phyloP scores from a whole-genome alignment of 1,284 basidiomycete genomes.

The Cryptococcus amylolentus region DNA sequence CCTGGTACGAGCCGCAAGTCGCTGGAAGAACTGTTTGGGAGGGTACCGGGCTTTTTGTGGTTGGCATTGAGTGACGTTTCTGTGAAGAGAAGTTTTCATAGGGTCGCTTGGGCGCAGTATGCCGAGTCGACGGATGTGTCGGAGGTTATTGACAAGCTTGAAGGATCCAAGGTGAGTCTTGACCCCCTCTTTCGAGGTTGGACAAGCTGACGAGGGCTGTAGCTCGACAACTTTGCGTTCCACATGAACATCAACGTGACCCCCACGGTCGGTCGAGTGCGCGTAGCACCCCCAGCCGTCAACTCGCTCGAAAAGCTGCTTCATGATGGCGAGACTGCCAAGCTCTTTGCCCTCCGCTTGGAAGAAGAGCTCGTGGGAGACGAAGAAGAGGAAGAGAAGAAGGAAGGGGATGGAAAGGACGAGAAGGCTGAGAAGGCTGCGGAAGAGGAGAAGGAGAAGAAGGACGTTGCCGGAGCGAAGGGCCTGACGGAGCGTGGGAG shows the following conservation, averaged over 20 bases:
- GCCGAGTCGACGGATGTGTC: constrained; percentile 75
- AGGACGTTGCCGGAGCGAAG: constrained; percentile 8
- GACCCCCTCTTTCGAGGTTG: neutral
- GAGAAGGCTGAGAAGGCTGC: neutral
- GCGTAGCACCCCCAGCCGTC: constrained; percentile 74
- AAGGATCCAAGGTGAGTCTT: constrained; percentile 72
- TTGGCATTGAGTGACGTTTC: constrained; percentile 84
- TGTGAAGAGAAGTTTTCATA: constrained; percentile 83
- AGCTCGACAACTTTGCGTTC: constrained; percentile 91
- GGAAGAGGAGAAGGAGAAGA: constrained; percentile 5
- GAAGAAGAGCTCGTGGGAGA: constrained; percentile 61
- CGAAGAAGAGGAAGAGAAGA: constrained; percentile 38
- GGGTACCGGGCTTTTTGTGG: constrained; percentile 56
- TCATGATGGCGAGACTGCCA: constrained; percentile 72
- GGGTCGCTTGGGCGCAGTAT: constrained; percentile 87
- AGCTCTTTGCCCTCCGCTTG: constrained; percentile 63
- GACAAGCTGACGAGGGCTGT: neutral
- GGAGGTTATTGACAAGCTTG: constrained; percentile 64
- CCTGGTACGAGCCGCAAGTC: constrained; percentile 82
- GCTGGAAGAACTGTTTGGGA: constrained; percentile 63
- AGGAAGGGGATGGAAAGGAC: neutral
- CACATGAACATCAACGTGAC: constrained; percentile 79
- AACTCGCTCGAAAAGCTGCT: constrained; percentile 71
- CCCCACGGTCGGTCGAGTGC: constrained; percentile 70
- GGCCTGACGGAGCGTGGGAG: constrained; percentile 38